These are phyloP conservation scores for Fagus crenata DNA, from an alignment of 306 rosid species.

Conservation along the genomic window DNA sequence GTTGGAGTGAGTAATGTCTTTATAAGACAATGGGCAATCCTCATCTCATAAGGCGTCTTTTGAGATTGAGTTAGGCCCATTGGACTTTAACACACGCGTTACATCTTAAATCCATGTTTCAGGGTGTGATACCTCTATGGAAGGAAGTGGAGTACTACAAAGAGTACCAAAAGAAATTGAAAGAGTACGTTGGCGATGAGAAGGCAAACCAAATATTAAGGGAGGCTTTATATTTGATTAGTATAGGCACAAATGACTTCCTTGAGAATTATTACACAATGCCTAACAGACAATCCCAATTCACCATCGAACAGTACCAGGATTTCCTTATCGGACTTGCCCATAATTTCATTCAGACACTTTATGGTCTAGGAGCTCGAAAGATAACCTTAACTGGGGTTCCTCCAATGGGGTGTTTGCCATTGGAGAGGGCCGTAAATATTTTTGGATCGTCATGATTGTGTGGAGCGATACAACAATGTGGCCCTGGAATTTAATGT, in stretches of 20 bases:
- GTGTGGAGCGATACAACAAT: constrained; percentile 41
- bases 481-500: constrained; percentile 56
- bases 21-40: too few relatives aligned
- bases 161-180: constrained; percentile 49
- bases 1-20: too few relatives aligned
- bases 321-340: constrained; percentile 55
- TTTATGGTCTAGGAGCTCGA: constrained; percentile 56
- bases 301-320: constrained; percentile 38
- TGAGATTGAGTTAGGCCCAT: too few relatives aligned
- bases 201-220: constrained; percentile 43
- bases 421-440: constrained; percentile 51
- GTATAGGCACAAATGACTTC: constrained; percentile 66
- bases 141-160: constrained; percentile 62
- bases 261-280: constrained; percentile 53
- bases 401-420: constrained; percentile 73
- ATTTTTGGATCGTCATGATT: constrained; percentile 39
- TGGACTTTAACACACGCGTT: too few relatives aligned
- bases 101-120: not conserved
- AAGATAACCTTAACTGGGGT: constrained; percentile 56
- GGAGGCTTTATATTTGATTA: constrained; percentile 56
- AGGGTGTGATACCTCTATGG: constrained; percentile 71
- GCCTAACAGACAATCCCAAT: constrained; percentile 39
- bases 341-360: constrained; percentile 36
- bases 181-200: constrained; percentile 31
- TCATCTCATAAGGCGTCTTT: too few relatives aligned